Base-by-base conservation (phyloP, 2,329 filamentous ascomycete genomes). In the Cercospora sp. region DNA sequence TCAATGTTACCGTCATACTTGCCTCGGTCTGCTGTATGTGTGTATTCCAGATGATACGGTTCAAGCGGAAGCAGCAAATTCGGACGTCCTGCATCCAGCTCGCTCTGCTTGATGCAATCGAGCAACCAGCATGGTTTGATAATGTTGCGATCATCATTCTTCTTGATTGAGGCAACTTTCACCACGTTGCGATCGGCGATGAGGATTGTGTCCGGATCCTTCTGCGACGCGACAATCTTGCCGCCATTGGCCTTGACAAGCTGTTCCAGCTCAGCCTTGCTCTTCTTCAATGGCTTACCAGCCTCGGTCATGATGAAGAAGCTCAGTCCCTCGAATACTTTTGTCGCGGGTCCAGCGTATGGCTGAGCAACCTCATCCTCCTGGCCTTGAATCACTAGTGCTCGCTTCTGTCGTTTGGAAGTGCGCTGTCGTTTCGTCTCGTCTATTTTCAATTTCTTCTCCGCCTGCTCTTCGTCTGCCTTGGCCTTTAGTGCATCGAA, bases 161-260 rank as follows among this genome's bases (percentile, higher is more conserved):
- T 96, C 69, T 93, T 88, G 8, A 97, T 80, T 9, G 92, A 93
- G 1, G 92, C 91, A 1, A 94, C 93, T 75, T 94, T 94, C 72
- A 98, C 89, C 0, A 87, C 84, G 60, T 81, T 91, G 78, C 93
- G 91, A 72, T 97, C 94, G 0, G 91, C 92, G 10, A 98, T 82
- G 61, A 94, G 84, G 39, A 95, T 83, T 70, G 91, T 93, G 0
- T 86, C 81, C 3, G 83, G 84, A 1, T 87, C 85, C 4, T 83
- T 86, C 6, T 92, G 87, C 10, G 89, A 89, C 77, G 97, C 93
- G 7, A 90, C 90, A 33, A 97, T 85, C 9, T 81, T 87, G 5
- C 93, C 95, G 3, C 94, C 94, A 69, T 97, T 89, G 5, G 89
- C 86, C 78, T 95, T 97, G 74, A 98, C 86, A 1, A 96, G 79